Evolutionary conservation across 352 stramenopile genomes (phyloP), one percentile per base, ranked within the genome.

Genomic region (Bremia lactucae): DNA sequence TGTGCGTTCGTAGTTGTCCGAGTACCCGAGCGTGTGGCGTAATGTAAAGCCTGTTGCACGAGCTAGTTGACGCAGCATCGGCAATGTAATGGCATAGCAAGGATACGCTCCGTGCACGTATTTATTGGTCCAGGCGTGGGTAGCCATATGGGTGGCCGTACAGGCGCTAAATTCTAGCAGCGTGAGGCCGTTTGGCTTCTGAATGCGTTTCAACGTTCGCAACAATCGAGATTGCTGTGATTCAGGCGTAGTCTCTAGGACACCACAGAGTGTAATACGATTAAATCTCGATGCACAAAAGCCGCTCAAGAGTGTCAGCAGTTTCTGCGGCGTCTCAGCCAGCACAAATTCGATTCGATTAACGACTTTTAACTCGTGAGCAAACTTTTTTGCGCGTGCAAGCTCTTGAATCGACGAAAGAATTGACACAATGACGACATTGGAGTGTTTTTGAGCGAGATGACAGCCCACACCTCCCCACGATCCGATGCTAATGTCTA

Each of bases 401-500:
- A 74, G 52, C 36, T 87, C 75, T 43, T 76, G 64, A 2, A 65
- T 42, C 1, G 78, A 81, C 4, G 58, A 76, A 8, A 90, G 28
- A 6, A 87, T 46, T 8, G 54, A 83, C 16, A 88, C 59, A 14
- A 87, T 43, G 0, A 47, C 68, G n/a, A 74, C 48, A 10, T 59
- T 42, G 6, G 50, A 44, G 13, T 83, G 62, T 4, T 63, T 62
- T 40, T 83, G 56, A 6, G 81, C 75, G 3, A 92, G 50, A 41
- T 82, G 90, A 40, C 77, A 77, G 7, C 70, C 73, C 11, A 94
- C 71, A 0, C 78, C 75, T 36, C 81, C 79, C 77, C 82, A 85
- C 1, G 75, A 93, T 2, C 78, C 81, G 22, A 88, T 62, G 26
- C 68, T 74, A n/a, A 95, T 59, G 31, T 95, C 83, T 8, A 95